Base-by-base conservation (phyloP, 257 asterid genomes). In the Forsythia viridissima region DNA sequence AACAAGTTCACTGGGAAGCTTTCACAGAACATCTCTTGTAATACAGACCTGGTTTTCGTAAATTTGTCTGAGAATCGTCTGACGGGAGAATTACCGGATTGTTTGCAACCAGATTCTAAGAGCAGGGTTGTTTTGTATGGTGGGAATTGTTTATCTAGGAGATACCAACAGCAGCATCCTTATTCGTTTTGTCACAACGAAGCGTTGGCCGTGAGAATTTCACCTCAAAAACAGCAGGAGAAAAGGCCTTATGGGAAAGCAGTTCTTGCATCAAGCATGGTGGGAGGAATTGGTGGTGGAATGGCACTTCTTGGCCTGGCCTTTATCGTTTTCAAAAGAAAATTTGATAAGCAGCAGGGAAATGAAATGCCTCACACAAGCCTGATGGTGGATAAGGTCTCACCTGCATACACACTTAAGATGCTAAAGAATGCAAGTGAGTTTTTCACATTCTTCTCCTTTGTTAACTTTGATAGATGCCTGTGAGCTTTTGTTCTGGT, bases 381-480 rank as follows among this genome's bases (percentile, higher is more conserved):
- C 68, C 73, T 84, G 75, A 84, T 90, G 3, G 79, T 88, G 51
- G 96, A 91, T 82, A 89, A 85, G 79, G 88, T 87, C 42, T 86
- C 94, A 9, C 92, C 93, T 46, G 97, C 80, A 1, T 81, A 83
- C 82, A 88, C 97, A 13, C 90, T 91, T 21, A 88, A 91, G 93
- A 86, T 94, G 83, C 98, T 94, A 78, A 86, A 87, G 81, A 96
- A 94, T 85, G 98, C 97, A 82, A 91, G 98, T 94, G 82, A 81
- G 93, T 52, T 8, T 24, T 39, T 39, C 13, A n/a, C 39, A 37
- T 41, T 24, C 11, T 52, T 39, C 39, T 3, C 4, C 34, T 55
- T 13, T 16, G 59, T 48, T 4, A 48, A 48, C 59, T 48, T 13
- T 1, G 59, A 48, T 48, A 48, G 59, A 48, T 48, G 59, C 59